Evolutionary conservation across 805 yeast genomes (phyloP), one percentile per base, ranked within the genome.

Genomic region (Peterozyma toletana): DNA sequence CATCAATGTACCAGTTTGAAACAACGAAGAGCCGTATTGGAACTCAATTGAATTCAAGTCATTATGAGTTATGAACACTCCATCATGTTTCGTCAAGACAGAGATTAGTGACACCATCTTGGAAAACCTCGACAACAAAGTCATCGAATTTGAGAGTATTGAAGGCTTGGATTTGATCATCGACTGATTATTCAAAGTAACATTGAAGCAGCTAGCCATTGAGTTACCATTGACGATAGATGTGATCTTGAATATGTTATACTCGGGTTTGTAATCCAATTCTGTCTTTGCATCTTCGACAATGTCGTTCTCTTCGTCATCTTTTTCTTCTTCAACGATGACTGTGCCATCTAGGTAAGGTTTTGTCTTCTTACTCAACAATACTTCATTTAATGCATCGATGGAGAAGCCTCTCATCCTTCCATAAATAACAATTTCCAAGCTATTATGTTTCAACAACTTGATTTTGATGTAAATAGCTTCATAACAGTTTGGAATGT

Each of bases 401-500:
- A 35, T 33, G 43, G 33, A n/a, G 50, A 31, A 17, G 16, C 40
- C 43, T 11, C 49, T 50, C 42, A 64, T 47, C 47, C 59, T 63
- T 7, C 71, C 70, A 47, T 54, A 63, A 27, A 65, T 50, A 30
- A 50, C 53, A n/a, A 66, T 58, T 31, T 60, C 55, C 41, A 67
- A 51, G 18, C 52, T 52, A 27, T 53, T 52, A 38, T 50, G 56
- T 17, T 49, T 49, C 11, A 59, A 55, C 16, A 54, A 50, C 14
- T 49, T 53, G 29, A 67, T 55, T 2, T 55, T 53, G 17, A 70
- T 45, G 27, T 63, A 54, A 30, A 69, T 39, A 1, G 69, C 55
- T 21, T 59, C 60, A 10, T 62, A 58, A 39, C 70, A 62, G 42
- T 59, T 57, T 3, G 67, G 63, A 10, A 68, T 63, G 37, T 61